phyloP scores from a whole-genome alignment of 306 rosid species.

The Dryas alaskensis region DNA sequence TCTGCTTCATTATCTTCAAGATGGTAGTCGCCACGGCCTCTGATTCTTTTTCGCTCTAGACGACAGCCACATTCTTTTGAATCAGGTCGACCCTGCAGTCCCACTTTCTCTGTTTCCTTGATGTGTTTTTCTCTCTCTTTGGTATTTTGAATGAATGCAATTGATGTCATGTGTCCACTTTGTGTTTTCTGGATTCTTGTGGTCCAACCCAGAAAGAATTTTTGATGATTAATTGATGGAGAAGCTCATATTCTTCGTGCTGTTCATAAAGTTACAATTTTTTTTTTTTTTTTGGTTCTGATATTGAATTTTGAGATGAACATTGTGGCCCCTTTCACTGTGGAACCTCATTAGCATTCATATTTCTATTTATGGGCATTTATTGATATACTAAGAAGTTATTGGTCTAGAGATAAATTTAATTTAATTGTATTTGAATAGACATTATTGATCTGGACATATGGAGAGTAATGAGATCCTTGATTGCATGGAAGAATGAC shows the following conservation, averaged over 20 bases:
- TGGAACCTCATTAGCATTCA: no score
- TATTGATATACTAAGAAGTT: no score
- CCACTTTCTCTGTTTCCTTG: not conserved
- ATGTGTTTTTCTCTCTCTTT: not conserved
- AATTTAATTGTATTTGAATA: no score
- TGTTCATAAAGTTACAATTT: no score
- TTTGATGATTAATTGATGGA: not conserved
- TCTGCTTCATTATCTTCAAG: constrained; percentile 57
- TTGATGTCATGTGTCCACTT: not conserved
- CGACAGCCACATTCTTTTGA: constrained; percentile 4
- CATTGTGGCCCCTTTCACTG: no score
- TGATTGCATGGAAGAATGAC: not conserved
- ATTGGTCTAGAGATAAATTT: no score
- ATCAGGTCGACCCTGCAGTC: constrained; percentile 25
- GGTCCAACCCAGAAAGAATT: not conserved
- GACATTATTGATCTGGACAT: no score
- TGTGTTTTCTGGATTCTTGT: not conserved
- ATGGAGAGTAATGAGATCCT: not conserved
- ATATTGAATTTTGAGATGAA: not conserved
- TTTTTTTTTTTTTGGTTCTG: no score
- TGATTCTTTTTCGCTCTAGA: constrained; percentile 29
- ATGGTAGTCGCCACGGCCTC: constrained; percentile 27
- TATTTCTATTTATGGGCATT: no score
- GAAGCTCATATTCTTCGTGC: not conserved
- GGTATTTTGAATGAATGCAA: not conserved